Base-by-base conservation (phyloP, 768 basidiomycete species). In the Calocera viscosa region DNA sequence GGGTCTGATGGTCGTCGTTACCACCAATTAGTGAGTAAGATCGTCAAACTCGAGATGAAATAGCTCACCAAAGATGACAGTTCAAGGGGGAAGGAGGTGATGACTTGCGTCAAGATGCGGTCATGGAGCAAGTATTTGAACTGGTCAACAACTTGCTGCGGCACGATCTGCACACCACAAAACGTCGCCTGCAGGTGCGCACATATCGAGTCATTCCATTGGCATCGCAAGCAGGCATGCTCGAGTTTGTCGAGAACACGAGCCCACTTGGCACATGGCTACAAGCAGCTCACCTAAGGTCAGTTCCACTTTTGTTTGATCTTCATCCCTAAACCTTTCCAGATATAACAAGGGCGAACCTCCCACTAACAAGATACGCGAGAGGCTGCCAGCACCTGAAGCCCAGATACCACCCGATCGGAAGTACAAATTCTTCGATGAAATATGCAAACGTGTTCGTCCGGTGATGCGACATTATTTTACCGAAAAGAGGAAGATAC, bases 41-140 rank as follows among this genome's bases (percentile, higher is more conserved):
- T 68, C 34, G 14, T 49, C n/a, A 1, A 17, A 19, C 38, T 49
- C 10, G 19, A 33, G 30, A 66, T 19, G 3, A 22, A 17, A 19
- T 39, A 0, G n/a, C 39, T 39, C 17, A 28, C 17, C 43, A 19
- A 40, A n/a, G 34, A 24, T 19, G 8, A 43, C 69, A 95, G 92
- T 94, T 93, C 78, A 97, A 99, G 75, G 92, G 92, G 2, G 85
- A 89, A 77, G 89, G 89, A 10, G 81, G 84, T 11, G 96, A 99
- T 71, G 96, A 99, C 72, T 75, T 96, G 53, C 86, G 96, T 41
- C 96, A 99, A 76, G 96, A 99, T 73, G 94, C 94, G 0, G 93
- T 98, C 65, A 97, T 99, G 94, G 92, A 97, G 72, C 96, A 99
- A 76, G 92, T 96, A 1, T 99, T 99, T 72, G 84, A 85, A 22